Conservation (phyloP, 2,329 filamentous ascomycete species). For the Rutstroemia sp. region DNA sequence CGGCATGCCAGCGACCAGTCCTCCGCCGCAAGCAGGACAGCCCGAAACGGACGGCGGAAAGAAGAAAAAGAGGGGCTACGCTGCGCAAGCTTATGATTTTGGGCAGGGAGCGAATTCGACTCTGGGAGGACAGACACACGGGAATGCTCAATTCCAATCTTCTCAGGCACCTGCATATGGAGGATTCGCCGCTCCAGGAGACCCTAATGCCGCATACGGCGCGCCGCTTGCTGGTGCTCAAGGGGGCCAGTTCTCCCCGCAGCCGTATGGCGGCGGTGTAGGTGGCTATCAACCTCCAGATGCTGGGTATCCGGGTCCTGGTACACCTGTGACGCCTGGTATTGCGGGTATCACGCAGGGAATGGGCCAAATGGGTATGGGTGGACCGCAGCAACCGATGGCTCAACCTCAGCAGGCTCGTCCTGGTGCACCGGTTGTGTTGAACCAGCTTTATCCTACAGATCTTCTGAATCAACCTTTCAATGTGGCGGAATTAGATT, state of each 20-base stretch:
- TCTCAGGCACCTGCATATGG: slow-evolving; percentile 31
- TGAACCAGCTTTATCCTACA: slow-evolving; percentile 88
- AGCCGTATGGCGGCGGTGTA: slow-evolving; percentile 34
- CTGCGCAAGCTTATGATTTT: slow-evolving; percentile 90
- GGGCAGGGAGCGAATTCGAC: slow-evolving; percentile 77
- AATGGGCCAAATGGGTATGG: slow-evolving; percentile 72
- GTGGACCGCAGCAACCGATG: slow-evolving; percentile 31
- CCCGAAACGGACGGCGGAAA: slow-evolving; percentile 42
- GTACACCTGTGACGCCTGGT: slow-evolving; percentile 31
- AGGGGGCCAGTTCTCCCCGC: slow-evolving; percentile 28
- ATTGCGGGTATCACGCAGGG: slow-evolving; percentile 72
- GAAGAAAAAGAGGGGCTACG: slow-evolving; percentile 94
- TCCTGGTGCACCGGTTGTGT: slow-evolving; percentile 41
- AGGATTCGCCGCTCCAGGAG: slow-evolving; percentile 26
- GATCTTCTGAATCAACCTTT: slow-evolving; percentile 91
- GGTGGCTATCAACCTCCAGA: slow-evolving; percentile 56
- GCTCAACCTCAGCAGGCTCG: slow-evolving; percentile 42
- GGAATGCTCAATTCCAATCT: slow-evolving; percentile 37
- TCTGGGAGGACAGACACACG: slow-evolving; percentile 58
- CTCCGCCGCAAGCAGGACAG: slow-evolving; percentile 27
- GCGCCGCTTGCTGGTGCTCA: slow-evolving; percentile 24
- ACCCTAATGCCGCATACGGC: slow-evolving; percentile 25
- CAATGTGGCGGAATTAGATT: slow-evolving; percentile 85
- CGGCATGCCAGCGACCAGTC: slow-evolving; percentile 16
- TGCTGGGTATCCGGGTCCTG: slow-evolving; percentile 54